Conservation (phyloP, 257 asterid species). For the Leptodermis oblonga region DNA sequence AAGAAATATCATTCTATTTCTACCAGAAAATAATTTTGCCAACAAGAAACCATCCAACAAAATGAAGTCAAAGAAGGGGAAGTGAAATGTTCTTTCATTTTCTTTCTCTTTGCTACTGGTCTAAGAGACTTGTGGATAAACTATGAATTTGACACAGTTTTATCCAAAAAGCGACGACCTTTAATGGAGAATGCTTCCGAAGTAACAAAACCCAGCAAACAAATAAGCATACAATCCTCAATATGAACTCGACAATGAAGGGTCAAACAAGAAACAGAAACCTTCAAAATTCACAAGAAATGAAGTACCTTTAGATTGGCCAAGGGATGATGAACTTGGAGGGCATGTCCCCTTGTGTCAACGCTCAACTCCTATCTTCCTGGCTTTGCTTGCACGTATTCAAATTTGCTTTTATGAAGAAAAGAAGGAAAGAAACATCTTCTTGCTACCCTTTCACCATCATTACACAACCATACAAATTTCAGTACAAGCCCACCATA, state of each 20-base stretch:
- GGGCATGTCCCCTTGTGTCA: conserved; percentile 21
- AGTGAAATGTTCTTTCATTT: not conserved
- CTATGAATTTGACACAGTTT: not conserved
- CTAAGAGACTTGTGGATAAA: not conserved
- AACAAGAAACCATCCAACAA: not conserved
- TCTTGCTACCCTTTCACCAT: not conserved
- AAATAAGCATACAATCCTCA: not conserved
- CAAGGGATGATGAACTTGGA: conserved; percentile 14
- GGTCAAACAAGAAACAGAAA: not conserved
- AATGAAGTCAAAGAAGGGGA: not conserved
- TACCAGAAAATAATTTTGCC: not conserved
- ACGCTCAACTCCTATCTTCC: not conserved
- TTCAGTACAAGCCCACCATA: not conserved
- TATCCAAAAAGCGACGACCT: not conserved
- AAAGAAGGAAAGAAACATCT: conserved; percentile 15
- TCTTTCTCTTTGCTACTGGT: not conserved
- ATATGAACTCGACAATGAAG: not conserved
- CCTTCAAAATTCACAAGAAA: not conserved
- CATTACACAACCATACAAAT: not conserved
- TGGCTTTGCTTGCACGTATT: conserved; percentile 4
- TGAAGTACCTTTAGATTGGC: conserved; percentile 14
- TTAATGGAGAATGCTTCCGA: not conserved
- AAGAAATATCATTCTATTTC: too few species aligned
- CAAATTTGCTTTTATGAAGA: not conserved
- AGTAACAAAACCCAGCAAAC: not conserved